A percentile compares a stretch with the other conserved stretches of the same genome.
phyloP scores from a whole-genome alignment of 129 eudicot species.

The Rutidosis leptorrhynchoides region DNA sequence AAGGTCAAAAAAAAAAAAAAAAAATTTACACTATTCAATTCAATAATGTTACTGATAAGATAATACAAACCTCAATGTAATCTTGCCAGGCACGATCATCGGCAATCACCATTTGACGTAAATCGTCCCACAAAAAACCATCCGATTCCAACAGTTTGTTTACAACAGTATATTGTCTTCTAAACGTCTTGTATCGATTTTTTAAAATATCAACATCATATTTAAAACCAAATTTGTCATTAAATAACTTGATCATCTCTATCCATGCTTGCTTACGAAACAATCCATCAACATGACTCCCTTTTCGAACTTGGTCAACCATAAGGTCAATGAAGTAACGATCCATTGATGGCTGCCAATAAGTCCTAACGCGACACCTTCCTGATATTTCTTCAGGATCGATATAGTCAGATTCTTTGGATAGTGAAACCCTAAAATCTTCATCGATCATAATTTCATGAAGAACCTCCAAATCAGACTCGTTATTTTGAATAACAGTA shows the following conservation, averaged over 20 bases:
- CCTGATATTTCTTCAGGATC: conserved; percentile 25
- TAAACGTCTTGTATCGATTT: conserved; percentile 46
- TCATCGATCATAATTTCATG: conserved; percentile 45
- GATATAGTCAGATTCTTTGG: conserved; percentile 19
- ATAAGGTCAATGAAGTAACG: conserved; percentile 51
- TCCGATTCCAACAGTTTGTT: conserved; percentile 45
- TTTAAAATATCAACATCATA: conserved; percentile 47
- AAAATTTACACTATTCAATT: no score
- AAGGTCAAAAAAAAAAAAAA: not conserved
- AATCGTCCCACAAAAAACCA: conserved; percentile 54
- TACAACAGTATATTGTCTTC: conserved; percentile 39
- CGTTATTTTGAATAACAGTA: conserved; percentile 15
- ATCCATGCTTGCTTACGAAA: conserved; percentile 54
- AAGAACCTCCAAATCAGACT: conserved; percentile 37
- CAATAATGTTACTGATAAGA: conserved; percentile 7
- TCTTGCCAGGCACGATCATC: conserved; percentile 55
- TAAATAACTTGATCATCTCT: conserved; percentile 43
- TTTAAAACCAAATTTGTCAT: conserved; percentile 40
- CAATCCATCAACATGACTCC: conserved; percentile 47
- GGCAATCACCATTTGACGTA: conserved; percentile 48
- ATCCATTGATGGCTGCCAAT: conserved; percentile 63
- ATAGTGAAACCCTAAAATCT: conserved; percentile 32
- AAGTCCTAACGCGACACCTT: conserved; percentile 38
- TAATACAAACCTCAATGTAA: conserved; percentile 46
- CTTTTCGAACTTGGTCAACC: conserved; percentile 49